Conservation (phyloP, 306 rosid species). For the Rosa lucieae region DNA sequence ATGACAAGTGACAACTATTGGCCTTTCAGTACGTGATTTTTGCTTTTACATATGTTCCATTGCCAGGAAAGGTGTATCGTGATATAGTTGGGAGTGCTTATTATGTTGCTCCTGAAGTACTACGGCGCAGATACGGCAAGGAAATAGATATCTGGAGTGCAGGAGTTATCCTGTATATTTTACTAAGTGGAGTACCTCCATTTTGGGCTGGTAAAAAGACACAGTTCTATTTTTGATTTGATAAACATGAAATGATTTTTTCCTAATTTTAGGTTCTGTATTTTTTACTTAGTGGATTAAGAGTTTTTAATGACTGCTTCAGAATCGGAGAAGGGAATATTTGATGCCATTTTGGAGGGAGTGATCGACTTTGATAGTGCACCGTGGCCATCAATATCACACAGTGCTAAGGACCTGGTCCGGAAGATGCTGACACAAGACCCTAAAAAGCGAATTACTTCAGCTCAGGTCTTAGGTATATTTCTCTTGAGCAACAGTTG, state of each 20-base stretch:
- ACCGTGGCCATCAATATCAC: constrained; percentile 87
- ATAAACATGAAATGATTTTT: constrained; percentile 3
- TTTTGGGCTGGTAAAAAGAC: constrained; percentile 89
- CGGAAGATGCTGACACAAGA: constrained; percentile 72
- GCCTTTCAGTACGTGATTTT: constrained; percentile 2
- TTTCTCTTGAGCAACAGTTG: neutral
- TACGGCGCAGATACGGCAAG: constrained; percentile 72
- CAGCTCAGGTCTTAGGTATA: constrained; percentile 79
- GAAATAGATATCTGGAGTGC: constrained; percentile 90
- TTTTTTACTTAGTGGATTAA: constrained; percentile 6
- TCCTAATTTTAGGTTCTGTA: neutral
- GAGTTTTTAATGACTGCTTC: constrained; percentile 21
- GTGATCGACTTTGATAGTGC: constrained; percentile 67
- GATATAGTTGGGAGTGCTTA: constrained; percentile 91
- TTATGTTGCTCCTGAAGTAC: constrained; percentile 89
- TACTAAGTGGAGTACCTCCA: constrained; percentile 89
- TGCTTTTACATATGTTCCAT: neutral
- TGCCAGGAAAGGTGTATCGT: constrained; percentile 65
- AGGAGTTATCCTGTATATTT: constrained; percentile 75
- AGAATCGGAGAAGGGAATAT: constrained; percentile 90
- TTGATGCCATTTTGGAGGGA: constrained; percentile 76
- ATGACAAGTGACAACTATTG: neutral
- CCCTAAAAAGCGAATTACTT: constrained; percentile 74
- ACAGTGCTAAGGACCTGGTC: constrained; percentile 85
- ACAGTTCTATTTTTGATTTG: neutral